Conservation (phyloP, 1,139 yeast species). For the Citeromyces hawaiiensis region DNA sequence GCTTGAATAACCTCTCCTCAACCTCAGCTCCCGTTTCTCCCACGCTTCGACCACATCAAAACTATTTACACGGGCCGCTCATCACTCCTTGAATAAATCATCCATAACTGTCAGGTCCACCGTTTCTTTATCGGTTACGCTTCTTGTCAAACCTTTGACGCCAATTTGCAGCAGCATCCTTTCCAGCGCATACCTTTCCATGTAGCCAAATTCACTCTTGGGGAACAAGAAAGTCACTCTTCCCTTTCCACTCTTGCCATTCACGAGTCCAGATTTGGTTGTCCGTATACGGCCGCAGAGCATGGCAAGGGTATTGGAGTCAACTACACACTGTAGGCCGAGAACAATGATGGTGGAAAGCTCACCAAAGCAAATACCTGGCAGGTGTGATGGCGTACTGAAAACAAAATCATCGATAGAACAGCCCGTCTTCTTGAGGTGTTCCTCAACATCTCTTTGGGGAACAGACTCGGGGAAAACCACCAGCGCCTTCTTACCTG, state of each 20-base stretch:
- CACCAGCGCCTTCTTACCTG: not conserved
- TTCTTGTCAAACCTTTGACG: conserved; percentile 6
- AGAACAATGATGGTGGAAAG: conserved; percentile 13
- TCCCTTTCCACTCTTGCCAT: conserved; percentile 4
- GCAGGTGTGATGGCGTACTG: conserved; percentile 10
- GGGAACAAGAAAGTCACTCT: conserved; percentile 9
- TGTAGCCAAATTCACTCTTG: conserved; percentile 10
- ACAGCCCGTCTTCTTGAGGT: not conserved
- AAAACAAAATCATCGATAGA: conserved; percentile 8
- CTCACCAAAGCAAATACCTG: conserved; percentile 14
- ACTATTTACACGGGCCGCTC: not conserved
- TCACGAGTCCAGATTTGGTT: conserved; percentile 8
- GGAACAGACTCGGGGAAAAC: not conserved
- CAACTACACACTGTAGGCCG: conserved; percentile 16
- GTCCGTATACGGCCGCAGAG: conserved; percentile 14
- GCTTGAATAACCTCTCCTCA: no score
- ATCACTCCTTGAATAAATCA: not conserved
- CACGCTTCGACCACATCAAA: not conserved
- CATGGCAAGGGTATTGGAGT: conserved; percentile 8
- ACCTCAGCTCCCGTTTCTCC: not conserved
- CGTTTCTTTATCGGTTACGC: not conserved
- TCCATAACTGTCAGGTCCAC: not conserved
- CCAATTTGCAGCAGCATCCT: conserved; percentile 14
- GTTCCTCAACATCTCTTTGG: not conserved
- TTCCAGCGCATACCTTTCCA: conserved; percentile 16